Evolutionary conservation across 805 yeast species (phyloP).

Genomic region (Spencermartinsiella europaea): DNA sequence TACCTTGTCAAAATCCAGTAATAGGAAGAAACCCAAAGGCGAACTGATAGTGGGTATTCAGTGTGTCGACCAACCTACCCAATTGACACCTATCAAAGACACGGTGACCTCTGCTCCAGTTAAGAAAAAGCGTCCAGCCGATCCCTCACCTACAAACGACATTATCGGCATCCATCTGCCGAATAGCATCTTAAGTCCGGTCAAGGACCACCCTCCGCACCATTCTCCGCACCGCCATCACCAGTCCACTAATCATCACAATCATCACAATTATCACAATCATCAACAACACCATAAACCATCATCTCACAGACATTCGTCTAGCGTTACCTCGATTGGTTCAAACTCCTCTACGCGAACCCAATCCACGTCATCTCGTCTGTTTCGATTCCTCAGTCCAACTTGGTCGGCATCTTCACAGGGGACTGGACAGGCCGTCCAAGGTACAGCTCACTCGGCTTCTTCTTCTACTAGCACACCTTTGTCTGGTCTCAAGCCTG

Average conservation of each 20-base stretch:
- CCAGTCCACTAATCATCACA: too few species aligned
- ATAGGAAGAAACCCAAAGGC: neutral
- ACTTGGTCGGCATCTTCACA: neutral
- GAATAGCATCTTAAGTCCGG: neutral
- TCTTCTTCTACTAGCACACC: neutral
- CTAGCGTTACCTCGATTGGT: neutral
- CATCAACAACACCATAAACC: neutral
- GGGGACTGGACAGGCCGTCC: too few species aligned
- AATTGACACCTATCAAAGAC: too few species aligned
- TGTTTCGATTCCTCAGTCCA: slow-evolving; percentile 2
- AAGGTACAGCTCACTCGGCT: too few species aligned
- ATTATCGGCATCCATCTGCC: too few species aligned
- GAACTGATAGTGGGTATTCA: neutral
- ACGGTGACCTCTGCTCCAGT: too few species aligned
- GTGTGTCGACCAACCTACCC: too few species aligned
- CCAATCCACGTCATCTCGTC: slow-evolving; percentile 4
- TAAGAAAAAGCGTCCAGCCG: neutral
- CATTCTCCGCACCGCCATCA: too few species aligned
- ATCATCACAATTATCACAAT: too few species aligned
- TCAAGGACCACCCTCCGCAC: neutral
- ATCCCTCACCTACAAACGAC: neutral
- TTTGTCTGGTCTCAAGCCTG: slow-evolving; percentile 5
- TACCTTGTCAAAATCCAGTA: neutral
- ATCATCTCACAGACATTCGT: neutral
- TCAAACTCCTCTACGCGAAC: neutral